A percentile compares a stretch with the other conserved stretches of the same genome.
Conservation (phyloP, 1,139 yeast species). For the Protomyces gravidus region DNA sequence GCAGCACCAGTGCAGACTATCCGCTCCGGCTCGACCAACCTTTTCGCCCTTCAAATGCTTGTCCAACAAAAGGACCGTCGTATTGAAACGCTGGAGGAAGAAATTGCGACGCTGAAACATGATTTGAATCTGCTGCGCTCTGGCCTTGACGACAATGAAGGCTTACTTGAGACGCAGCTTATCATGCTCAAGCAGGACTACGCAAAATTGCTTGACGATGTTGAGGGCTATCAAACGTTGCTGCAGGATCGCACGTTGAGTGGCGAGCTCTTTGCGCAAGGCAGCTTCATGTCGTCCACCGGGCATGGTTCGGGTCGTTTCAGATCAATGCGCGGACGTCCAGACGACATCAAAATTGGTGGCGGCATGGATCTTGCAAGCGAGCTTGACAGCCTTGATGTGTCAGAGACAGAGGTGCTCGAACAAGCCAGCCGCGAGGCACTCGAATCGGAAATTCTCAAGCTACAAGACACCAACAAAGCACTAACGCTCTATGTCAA, state of each 20-base stretch:
- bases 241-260: constrained; percentile 15
- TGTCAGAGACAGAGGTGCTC: neutral
- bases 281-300: constrained; percentile 19
- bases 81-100: constrained; percentile 1
- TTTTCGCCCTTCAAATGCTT: constrained; percentile 12
- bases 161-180: neutral
- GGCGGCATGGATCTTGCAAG: constrained; percentile 7
- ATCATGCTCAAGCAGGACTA: constrained; percentile 4
- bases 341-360: neutral
- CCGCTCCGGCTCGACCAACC: constrained; percentile 1
- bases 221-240: constrained; percentile 19
- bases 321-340: constrained; percentile 17
- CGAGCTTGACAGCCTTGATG: constrained; percentile 1
- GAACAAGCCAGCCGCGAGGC: constrained; percentile 13
- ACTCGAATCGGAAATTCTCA: constrained; percentile 11
- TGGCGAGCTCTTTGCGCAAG: constrained; percentile 14
- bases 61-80: constrained; percentile 10
- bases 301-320: neutral
- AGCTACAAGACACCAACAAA: constrained; percentile 18
- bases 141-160: constrained; percentile 1
- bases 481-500: constrained; percentile 15
- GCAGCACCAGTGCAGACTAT: constrained; percentile 2
- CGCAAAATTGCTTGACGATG: constrained; percentile 7
- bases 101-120: neutral
- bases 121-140: neutral